Evolutionary conservation across 352 stramenopile species (phyloP), one percentile per base, ranked within the genome.

Genomic region (Albugo candida): DNA sequence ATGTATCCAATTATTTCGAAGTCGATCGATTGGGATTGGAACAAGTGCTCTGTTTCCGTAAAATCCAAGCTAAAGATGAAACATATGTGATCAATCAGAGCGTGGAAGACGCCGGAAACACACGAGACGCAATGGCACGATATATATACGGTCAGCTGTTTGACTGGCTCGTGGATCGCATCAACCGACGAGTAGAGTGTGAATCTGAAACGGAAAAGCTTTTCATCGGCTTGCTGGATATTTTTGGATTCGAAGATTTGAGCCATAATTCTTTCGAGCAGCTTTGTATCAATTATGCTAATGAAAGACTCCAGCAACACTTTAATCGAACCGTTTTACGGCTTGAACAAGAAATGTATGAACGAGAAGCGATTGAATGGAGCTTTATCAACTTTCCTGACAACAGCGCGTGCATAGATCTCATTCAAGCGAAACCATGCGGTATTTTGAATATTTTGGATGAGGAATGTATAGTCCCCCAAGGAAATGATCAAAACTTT

Each of bases 61-160:
- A 84, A 38, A 97, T 99, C 54, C 78, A 96, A 58, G 93, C 93
- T 11, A 70, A 92, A 46, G 83, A 95, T 38, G 92, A 97, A 54
- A 69, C 67, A 45, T 80, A 96, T 49, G 80, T 77, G 17, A 83
- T 93, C 45, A 70, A 65, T 17, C 53, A 84, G 49, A 56, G 61
- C 48, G 70, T 72, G 0, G 70, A 81, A 24, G 73, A 63, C 1
- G 79, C 81, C 24, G 72, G 83, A 41, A 96, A 96, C 62, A 88
- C 80, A 5, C 67, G 88, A 42, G 91, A 97, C 48, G 92, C 93
- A 11, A 60, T 98, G 5, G 87, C 92, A 31, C 96, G 97, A 27
- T 93, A 89, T 41, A 64, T 96, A 5, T 99, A 98, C 56, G 81
- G 73, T 19, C 85, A 89, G 36, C 63, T 98, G 13, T 99, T 99